A percentile compares a stretch with the other conserved stretches of the same genome.
Conservation (phyloP, 495 filamentous ascomycete species). For the Cercophora sp. region DNA sequence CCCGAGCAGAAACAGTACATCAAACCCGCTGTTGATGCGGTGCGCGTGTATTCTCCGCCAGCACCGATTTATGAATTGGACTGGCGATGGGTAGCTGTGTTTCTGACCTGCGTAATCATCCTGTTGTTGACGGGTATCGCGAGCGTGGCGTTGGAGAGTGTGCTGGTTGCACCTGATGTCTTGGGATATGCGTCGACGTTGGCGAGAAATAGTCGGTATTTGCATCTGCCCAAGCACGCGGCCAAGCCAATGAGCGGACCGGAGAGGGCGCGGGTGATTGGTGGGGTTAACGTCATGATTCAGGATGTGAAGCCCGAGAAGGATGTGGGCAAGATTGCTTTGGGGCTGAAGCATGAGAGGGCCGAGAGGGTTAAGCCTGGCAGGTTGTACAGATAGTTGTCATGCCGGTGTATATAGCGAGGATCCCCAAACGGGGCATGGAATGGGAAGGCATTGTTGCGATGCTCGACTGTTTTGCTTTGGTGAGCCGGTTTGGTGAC, state of each 20-base stretch:
- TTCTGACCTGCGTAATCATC: neutral
- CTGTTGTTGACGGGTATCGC: slow-evolving; percentile 1
- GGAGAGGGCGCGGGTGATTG: slow-evolving; percentile 7
- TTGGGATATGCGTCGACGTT: slow-evolving; percentile 15
- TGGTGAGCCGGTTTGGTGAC: neutral
- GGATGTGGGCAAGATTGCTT: slow-evolving; percentile 14
- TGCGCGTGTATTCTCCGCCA: neutral
- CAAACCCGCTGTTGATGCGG: neutral
- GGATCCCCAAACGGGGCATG: too few species aligned
- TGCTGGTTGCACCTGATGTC: slow-evolving; percentile 9
- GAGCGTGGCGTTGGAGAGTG: neutral
- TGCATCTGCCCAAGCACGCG: slow-evolving; percentile 11
- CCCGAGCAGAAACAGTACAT: neutral
- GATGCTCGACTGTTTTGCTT: neutral
- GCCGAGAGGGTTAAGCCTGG: slow-evolving; percentile 7
- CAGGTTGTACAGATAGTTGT: slow-evolving; percentile 6
- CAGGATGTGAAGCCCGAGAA: slow-evolving; percentile 14
- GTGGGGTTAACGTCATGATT: slow-evolving; percentile 13
- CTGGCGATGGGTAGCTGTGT: slow-evolving; percentile 6
- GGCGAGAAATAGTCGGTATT: slow-evolving; percentile 13
- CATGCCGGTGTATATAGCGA: too few species aligned
- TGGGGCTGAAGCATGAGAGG: slow-evolving; percentile 12
- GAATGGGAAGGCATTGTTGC: too few species aligned
- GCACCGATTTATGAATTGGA: neutral
- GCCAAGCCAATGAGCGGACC: slow-evolving; percentile 11